These are phyloP conservation scores for Straminergon stramineum DNA, from an alignment of 225 moss, liverwort and hornwort species.

Conservation along the genomic window DNA sequence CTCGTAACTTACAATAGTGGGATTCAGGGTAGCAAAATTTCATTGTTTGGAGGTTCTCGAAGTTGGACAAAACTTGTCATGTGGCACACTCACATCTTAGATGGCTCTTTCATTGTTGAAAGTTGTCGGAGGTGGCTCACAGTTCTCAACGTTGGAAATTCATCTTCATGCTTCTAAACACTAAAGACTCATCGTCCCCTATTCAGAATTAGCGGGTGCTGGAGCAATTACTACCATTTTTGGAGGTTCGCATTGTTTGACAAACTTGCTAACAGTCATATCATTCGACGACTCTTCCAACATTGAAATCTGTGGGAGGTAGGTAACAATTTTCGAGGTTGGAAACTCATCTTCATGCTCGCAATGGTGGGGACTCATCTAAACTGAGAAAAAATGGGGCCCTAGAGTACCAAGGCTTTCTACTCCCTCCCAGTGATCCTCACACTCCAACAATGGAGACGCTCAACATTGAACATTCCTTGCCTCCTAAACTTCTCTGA, in stretches of 20 bases:
- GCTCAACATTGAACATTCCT: background rate
- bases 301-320: background rate
- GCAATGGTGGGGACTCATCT: background rate
- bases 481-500: background rate
- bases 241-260: background rate
- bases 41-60: background rate
- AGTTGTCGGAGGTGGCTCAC: background rate
- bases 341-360: background rate
- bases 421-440: background rate
- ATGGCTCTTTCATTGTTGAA: background rate
- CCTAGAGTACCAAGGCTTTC: too few species aligned
- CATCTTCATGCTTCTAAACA: background rate
- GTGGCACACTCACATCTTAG: background rate
- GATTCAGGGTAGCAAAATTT: background rate
- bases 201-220: background rate
- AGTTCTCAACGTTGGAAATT: background rate
- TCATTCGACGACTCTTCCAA: background rate
- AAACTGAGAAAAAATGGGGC: background rate
- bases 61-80: background rate
- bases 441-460: background rate
- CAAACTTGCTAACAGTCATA: background rate
- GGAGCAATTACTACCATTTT: background rate
- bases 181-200: background rate
- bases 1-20: background rate
- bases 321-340: background rate